Evolutionary conservation across 345 rosid genomes (phyloP), one percentile per base, ranked within the genome.

Genomic region (Pseudoturritis turrita): DNA sequence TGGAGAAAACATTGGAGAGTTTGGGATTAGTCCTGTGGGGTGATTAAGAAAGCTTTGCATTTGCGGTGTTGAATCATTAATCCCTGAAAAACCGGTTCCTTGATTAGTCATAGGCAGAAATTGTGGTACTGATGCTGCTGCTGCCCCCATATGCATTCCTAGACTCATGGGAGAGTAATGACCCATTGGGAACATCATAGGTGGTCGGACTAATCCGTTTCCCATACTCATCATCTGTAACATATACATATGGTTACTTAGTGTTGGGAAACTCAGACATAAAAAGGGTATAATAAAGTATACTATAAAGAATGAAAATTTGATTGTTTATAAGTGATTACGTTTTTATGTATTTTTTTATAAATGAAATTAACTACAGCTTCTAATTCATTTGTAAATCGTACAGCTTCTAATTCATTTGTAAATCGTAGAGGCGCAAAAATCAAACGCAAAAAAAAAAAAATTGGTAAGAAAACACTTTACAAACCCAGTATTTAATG

Each of bases 201-300:
- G 76, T 31, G 85, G 78, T 70, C 77, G 56, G 53, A 59, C 76
- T 43, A 78, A 6, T 41, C 83, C 75, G 43, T 49, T 70, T 78
- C 86, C 80, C 75, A 84, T 82, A 36, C 81, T 80, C 94, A 87
- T 81, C 62, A 88, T 78, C 97, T 86, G 86, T 23, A 50, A 40
- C 50, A 39, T 9, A 33, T 9, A 33, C 37, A 33, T 29, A 33
- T 33, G 37, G 36, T 8, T 33, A 33, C 2, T 33, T 33, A 33
- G 36, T 61, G 75, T 49, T 59, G 15, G 11, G 13, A 14, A 31
- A 56, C n/a, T 33, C 18, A 21, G 15, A 6, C 21, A 29, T 41
- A 19, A 12, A 26, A 18, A 18, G 4, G 7, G 2, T 12, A 5
- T 12, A 11, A 25, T 36, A 19, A 57, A 36, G 6, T 36, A 36